Conservation (phyloP, 352 stramenopile genomes). For the Peronospora belbahrii region DNA sequence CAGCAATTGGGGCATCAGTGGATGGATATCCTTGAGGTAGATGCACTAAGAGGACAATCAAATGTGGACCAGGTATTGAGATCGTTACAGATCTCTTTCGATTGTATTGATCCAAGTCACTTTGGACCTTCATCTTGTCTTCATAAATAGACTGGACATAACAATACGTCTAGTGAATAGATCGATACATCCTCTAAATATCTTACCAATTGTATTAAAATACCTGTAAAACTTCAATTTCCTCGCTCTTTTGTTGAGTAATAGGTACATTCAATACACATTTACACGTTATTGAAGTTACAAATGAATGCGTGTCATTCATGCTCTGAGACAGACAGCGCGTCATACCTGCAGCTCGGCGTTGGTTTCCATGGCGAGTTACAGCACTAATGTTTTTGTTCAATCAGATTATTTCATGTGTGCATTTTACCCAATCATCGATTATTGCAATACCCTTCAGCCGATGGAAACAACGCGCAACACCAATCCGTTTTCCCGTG, state of each 20-base stretch:
- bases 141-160: constrained; percentile 9
- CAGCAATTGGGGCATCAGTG: constrained; percentile 53
- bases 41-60: constrained; percentile 64
- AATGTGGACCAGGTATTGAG: constrained; percentile 46
- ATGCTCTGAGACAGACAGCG: background rate
- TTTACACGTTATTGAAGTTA: no score
- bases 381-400: no score
- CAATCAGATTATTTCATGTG: constrained; percentile 2
- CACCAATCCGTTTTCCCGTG: constrained; percentile 26
- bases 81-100: constrained; percentile 52
- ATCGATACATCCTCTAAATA: no score
- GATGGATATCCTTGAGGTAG: constrained; percentile 66
- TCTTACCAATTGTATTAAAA: no score
- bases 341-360: constrained; percentile 43
- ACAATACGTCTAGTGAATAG: no score
- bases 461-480: constrained; percentile 23
- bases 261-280: no score
- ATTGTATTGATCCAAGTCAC: constrained; percentile 33
- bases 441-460: constrained; percentile 1
- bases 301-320: background rate
- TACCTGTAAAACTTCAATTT: constrained; percentile 74
- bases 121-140: constrained; percentile 50
- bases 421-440: constrained; percentile 19
- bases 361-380: constrained; percentile 33
- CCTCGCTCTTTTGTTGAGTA: constrained; percentile 40